phyloP scores from a whole-genome alignment of 2,329 filamentous ascomycete species.

The Cadophora luteo-olivacea region DNA sequence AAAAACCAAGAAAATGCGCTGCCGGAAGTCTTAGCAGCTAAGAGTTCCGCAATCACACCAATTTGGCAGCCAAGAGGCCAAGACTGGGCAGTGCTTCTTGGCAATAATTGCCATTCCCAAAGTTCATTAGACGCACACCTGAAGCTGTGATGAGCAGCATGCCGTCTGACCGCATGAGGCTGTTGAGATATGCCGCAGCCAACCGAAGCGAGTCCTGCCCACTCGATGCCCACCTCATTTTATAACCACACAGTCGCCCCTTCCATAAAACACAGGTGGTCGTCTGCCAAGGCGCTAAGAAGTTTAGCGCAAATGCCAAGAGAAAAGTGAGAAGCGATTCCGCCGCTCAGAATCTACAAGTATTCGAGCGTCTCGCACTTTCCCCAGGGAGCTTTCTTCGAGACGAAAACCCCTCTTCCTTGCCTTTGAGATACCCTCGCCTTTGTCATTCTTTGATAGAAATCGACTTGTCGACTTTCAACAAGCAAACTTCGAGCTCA shows the following conservation, averaged over 20 bases:
- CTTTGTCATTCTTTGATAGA: neutral
- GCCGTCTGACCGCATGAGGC: neutral
- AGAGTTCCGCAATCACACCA: neutral
- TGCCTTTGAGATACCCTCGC: neutral
- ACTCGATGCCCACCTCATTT: neutral
- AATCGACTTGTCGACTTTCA: neutral
- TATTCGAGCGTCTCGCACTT: neutral
- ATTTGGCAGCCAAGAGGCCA: neutral
- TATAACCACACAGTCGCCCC: neutral
- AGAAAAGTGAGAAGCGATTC: neutral
- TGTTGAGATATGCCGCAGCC: neutral
- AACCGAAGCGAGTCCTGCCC: neutral
- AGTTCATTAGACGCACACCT: neutral
- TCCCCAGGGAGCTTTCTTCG: neutral
- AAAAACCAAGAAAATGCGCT: neutral
- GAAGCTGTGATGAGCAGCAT: neutral
- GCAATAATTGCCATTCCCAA: neutral
- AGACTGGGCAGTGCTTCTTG: conserved; percentile 13
- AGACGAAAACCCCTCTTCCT: neutral
- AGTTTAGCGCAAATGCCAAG: neutral
- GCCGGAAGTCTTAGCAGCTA: no score
- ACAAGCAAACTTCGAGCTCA: neutral
- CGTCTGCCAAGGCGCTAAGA: neutral
- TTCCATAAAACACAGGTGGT: neutral
- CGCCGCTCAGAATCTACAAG: neutral